Conservation (phyloP, 2,329 filamentous ascomycete genomes). For the Aspergillus novoparasiticus region DNA sequence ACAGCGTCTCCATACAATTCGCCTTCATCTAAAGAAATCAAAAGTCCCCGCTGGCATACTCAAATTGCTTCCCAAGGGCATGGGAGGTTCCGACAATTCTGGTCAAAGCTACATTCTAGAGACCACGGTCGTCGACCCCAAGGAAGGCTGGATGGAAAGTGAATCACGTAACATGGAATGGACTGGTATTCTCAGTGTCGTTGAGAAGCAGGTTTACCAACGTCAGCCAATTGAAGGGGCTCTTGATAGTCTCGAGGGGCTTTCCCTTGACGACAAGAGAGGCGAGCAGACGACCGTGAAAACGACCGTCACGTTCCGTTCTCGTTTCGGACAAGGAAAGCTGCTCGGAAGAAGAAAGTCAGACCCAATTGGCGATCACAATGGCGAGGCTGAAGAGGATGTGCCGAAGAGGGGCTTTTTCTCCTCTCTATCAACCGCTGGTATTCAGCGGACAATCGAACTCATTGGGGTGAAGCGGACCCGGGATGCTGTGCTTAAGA, state of each 20-base stretch:
- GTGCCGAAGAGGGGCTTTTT: conserved; percentile 59
- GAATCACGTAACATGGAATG: conserved; percentile 67
- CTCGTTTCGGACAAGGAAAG: conserved; percentile 61
- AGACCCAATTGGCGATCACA: conserved; percentile 38
- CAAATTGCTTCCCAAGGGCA: conserved; percentile 61
- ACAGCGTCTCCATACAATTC: conserved; percentile 62
- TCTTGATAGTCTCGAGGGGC: conserved; percentile 26
- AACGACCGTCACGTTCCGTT: conserved; percentile 64
- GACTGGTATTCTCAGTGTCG: conserved; percentile 65
- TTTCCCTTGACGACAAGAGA: conserved; percentile 40
- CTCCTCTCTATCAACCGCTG: conserved; percentile 60
- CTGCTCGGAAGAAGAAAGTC: conserved; percentile 48
- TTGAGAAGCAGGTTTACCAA: conserved; percentile 62
- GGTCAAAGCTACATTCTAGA: conserved; percentile 67
- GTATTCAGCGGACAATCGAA: conserved; percentile 66
- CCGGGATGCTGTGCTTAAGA: conserved; percentile 62
- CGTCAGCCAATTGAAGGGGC: conserved; percentile 42
- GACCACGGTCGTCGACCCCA: conserved; percentile 62
- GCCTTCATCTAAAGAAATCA: conserved; percentile 65
- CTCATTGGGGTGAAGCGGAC: conserved; percentile 63
- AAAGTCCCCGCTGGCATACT: conserved; percentile 64
- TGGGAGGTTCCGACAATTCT: conserved; percentile 59
- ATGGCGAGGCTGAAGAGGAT: conserved; percentile 51
- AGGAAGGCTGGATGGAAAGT: conserved; percentile 67
- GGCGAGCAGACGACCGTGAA: conserved; percentile 58